Base-by-base conservation (phyloP, 1,284 basidiomycete species). In the Tilletia indica region DNA sequence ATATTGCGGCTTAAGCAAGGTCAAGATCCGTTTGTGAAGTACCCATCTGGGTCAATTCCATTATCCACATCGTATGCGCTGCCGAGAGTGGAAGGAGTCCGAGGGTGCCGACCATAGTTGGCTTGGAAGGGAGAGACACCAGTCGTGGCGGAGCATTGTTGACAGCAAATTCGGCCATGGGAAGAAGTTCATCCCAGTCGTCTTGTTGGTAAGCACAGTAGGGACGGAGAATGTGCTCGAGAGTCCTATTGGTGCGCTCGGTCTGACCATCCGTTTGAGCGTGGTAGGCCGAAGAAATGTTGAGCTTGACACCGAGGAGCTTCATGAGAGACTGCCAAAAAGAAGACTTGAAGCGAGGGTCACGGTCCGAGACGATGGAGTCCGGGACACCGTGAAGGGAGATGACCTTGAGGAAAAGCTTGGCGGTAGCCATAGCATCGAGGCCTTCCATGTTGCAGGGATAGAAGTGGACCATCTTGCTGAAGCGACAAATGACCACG, bases 101-200 rank as follows among this genome's bases (percentile, higher is more conserved):
- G 77, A 9, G 86, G 86, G 68, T 85, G 75, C 67, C 81, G 86
- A 16, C 83, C 86, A n/a, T 82, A 74, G 68, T 86, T 85, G 49
- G 85, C 84, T 47, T 80, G 85, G 82, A 88, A 88, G 0, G 87
- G 87, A 1, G 87, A 82, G n/a, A 66, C 70, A 2, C 71, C 39
- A 21, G 82, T 86, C 0, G 83, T 75, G 0, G 73, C 75, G 68
- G 67, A 82, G 86, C 21, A 78, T 87, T 87, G 75, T 88, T 88
- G 78, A 86, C 87, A 0, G 82, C 79, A 71, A 88, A 89, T 75
- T 87, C 85, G 0, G 86, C 86, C 5, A 87, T 71, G 0, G 86
- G 84, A 0, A 89, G 82, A 19, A 85, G 85, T 2, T 85, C 9
- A 0, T 78, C 73, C 88, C 88, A 89, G 6, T 87, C 85, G 34